Evolutionary conservation across 441 rosid species (phyloP).

Genomic region (Corymbia citriodora): DNA sequence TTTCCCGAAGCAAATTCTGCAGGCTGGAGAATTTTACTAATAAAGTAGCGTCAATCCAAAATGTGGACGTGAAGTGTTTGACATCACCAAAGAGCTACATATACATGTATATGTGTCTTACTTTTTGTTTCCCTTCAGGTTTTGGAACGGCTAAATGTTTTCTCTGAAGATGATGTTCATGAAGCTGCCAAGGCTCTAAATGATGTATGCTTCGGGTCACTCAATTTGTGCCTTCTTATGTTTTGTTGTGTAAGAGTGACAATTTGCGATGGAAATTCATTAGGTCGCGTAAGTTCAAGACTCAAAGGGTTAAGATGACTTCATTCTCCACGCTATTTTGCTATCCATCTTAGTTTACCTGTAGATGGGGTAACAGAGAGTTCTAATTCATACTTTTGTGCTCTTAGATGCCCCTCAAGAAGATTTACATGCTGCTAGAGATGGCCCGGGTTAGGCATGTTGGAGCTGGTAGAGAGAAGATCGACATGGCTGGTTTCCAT

Average conservation of each 20-base stretch:
- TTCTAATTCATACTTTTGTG: background rate
- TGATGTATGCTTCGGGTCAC: constrained; percentile 44
- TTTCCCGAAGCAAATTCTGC: background rate
- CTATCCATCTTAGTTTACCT: background rate
- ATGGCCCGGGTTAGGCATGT: constrained; percentile 91
- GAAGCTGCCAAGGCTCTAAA: constrained; percentile 79
- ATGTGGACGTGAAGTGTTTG: background rate
- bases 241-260: background rate
- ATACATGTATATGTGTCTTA: background rate
- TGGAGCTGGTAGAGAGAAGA: constrained; percentile 58
- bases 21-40: background rate
- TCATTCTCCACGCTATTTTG: background rate
- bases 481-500: constrained; percentile 57
- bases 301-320: background rate
- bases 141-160: constrained; percentile 60
- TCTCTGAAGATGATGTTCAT: constrained; percentile 56
- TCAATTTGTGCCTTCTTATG: background rate
- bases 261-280: background rate
- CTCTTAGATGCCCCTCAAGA: constrained; percentile 84
- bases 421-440: constrained; percentile 76
- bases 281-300: background rate
- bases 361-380: background rate
- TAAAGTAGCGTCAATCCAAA: background rate
- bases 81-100: background rate
- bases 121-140: constrained; percentile 37